Percentiles rank a stretch among this genome's conserved stretches.
phyloP scores from a whole-genome alignment of 1,139 yeast species.

The Oligophagozyma castellii region DNA sequence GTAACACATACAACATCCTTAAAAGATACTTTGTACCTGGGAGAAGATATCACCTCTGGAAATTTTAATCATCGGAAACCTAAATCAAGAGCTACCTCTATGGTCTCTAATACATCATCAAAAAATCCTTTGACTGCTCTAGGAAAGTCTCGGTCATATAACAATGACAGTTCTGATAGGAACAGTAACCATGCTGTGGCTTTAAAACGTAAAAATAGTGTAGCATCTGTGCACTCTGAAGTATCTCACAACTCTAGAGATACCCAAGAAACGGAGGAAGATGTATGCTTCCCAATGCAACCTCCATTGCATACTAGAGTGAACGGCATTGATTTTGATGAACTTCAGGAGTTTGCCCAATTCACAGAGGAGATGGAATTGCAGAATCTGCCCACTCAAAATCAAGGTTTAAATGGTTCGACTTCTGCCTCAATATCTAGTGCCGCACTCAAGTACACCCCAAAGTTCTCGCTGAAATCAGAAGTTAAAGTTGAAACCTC shows the following conservation, averaged over 20 bases:
- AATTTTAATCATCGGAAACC: slow-evolving; percentile 1
- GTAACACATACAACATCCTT: background rate
- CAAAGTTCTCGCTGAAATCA: slow-evolving; percentile 17
- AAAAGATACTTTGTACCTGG: background rate
- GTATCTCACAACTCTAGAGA: slow-evolving; percentile 61
- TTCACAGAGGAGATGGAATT: slow-evolving; percentile 27
- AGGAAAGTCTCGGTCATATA: background rate
- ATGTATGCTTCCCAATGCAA: slow-evolving; percentile 92
- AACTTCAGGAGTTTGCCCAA: slow-evolving; percentile 58
- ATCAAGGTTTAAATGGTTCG: slow-evolving; percentile 18
- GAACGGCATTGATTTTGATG: slow-evolving; percentile 68
- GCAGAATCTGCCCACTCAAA: slow-evolving; percentile 1
- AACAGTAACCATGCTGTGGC: background rate
- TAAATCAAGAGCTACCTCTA: slow-evolving; percentile 5
- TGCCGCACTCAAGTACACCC: slow-evolving; percentile 53
- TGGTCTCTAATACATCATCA: slow-evolving; percentile 3
- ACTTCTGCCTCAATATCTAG: slow-evolving; percentile 22
- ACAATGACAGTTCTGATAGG: background rate
- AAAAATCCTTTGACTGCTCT: slow-evolving; percentile 1
- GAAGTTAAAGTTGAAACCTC: slow-evolving; percentile 2
- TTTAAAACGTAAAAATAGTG: slow-evolving; percentile 12
- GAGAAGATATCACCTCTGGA: background rate
- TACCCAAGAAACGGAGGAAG: slow-evolving; percentile 85
- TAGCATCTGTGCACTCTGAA: slow-evolving; percentile 40
- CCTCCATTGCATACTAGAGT: slow-evolving; percentile 47